Conservation (phyloP, 805 yeast genomes). For the Candida berthetii region DNA sequence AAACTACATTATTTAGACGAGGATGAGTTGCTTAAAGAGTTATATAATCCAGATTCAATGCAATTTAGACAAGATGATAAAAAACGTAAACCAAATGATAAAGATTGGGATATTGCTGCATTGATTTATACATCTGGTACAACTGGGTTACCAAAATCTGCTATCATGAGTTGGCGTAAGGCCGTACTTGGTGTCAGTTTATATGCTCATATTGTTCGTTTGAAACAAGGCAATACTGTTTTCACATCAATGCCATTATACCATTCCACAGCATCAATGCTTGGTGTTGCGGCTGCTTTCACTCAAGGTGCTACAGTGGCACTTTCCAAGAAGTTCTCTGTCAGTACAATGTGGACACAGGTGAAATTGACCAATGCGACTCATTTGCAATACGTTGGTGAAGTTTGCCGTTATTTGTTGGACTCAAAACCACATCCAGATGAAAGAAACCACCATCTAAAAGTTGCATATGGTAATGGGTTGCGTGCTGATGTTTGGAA, state of each 20-base stretch:
- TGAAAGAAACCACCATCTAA: conserved; percentile 54
- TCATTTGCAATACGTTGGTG: conserved; percentile 91
- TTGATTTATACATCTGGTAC: conserved; percentile 92
- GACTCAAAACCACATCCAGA: conserved; percentile 60
- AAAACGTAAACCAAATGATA: conserved; percentile 51
- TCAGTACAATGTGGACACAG: conserved; percentile 86
- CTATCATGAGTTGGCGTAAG: conserved; percentile 89
- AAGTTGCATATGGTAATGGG: conserved; percentile 87
- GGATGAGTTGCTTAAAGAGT: conserved; percentile 31
- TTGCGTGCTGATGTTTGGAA: conserved; percentile 85
- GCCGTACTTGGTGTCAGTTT: conserved; percentile 62
- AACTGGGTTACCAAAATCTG: conserved; percentile 92
- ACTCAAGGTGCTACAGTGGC: conserved; percentile 71
- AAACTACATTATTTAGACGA: conserved; percentile 48
- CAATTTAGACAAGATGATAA: conserved; percentile 48
- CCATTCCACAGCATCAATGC: conserved; percentile 88
- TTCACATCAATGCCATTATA: conserved; percentile 94
- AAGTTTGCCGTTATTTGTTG: conserved; percentile 80
- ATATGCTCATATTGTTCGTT: conserved; percentile 64
- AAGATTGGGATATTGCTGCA: conserved; percentile 58
- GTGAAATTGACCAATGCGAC: conserved; percentile 66
- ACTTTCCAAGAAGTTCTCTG: conserved; percentile 75
- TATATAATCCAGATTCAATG: conserved; percentile 35
- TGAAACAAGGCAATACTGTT: conserved; percentile 48
- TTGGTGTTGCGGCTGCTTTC: conserved; percentile 72